Percentiles rank a stretch among this genome's conserved stretches.
Conservation (phyloP, 768 basidiomycete species). For the Lactarius pseudohatsudake region DNA sequence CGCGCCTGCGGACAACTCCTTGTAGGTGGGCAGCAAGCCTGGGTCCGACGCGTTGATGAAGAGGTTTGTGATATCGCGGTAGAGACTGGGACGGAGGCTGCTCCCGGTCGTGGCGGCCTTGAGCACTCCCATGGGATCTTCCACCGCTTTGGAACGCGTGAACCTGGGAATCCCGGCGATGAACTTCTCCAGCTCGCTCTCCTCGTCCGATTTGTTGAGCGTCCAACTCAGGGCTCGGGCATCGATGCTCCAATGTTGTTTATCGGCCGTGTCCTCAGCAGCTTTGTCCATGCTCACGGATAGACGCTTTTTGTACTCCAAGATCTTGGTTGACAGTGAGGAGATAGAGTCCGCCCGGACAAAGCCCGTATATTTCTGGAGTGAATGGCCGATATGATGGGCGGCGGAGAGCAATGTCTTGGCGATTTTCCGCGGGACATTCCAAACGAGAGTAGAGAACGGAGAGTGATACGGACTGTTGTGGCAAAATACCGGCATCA, state of each 20-base stretch:
- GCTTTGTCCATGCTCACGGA: background rate
- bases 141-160: background rate
- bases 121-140: background rate
- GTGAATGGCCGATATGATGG: background rate
- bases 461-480: too few species aligned
- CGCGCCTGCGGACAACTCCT: constrained; percentile 5
- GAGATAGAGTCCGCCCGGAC: too few species aligned
- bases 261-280: background rate
- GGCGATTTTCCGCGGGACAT: background rate
- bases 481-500: too few species aligned
- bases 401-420: background rate
- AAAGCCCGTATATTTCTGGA: background rate
- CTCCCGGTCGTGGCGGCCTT: background rate
- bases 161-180: constrained; percentile 17
- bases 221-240: constrained; percentile 16
- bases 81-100: background rate
- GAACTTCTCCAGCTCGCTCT: constrained; percentile 11
- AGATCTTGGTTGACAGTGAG: background rate
- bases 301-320: background rate
- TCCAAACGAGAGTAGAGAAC: too few species aligned
- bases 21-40: background rate
- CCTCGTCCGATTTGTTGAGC: constrained; percentile 14
- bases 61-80: background rate
- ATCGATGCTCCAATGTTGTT: background rate
- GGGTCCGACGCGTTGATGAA: constrained; percentile 1